Base-by-base conservation (phyloP, 202 grass and related monocot species). In the Panicum hallii region DNA sequence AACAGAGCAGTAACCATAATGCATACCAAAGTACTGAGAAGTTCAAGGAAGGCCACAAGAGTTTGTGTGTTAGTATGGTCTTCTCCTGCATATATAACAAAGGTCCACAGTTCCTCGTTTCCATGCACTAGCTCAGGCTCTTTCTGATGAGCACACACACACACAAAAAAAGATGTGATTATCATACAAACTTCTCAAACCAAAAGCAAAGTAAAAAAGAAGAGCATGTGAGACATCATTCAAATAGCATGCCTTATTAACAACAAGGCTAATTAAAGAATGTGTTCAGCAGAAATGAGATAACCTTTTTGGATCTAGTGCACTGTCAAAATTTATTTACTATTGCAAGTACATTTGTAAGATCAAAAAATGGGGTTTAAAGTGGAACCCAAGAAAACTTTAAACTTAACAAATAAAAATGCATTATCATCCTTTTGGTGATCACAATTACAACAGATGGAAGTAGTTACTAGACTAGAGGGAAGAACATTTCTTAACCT, bases 81-180 rank as follows among this genome's bases (percentile, higher is more conserved):
- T 81, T 98, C 96, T 77, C 96, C 96, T 68, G 93, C 96, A 76
- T 83, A 91, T 54, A 82, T 90, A 42, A 98, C 84, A 81, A 98
- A 98, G 34, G 54, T 80, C 96, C 96, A 98, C 53, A 98, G 60
- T 71, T 98, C 96, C 78, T 98, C 96, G 70, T 98, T 98, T 81
- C 89, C 96, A 86, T 94, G 87, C 63, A 95, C 87, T 77, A 98
- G 77, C 81, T 95, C 96, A 48, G 96, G 96, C 85, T 92, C 93
- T 86, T 95, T 94, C 96, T 98, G 89, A 77, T 55, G 43, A 93
- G 74, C 84, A 50, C 20, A 90, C 41, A 61, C 45, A 38, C 36
- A 38, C 4, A 38, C 36, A 28, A 26, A 61, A 83, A 89, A 38
- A 46, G 4, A 70, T 32, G 4, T 7, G 40, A 79, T 58, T 60